phyloP scores from a whole-genome alignment of 1,284 basidiomycete genomes.

The Irpex sp. region DNA sequence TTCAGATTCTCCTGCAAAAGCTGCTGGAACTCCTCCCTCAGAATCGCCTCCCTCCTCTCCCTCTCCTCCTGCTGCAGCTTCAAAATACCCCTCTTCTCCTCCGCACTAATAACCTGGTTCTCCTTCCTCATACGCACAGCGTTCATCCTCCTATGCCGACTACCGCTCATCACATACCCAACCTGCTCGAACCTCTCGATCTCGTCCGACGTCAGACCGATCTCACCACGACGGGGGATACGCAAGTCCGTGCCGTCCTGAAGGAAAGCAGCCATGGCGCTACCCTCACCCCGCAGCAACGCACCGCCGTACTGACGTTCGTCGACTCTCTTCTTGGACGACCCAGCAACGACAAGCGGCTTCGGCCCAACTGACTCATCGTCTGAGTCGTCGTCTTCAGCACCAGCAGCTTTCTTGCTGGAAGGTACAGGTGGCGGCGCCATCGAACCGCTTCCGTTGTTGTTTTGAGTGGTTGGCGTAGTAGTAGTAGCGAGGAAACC shows the following conservation, averaged over 20 bases:
- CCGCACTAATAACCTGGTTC: slow-evolving; percentile 97
- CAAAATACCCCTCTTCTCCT: slow-evolving; percentile 93
- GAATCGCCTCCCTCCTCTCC: slow-evolving; percentile 80
- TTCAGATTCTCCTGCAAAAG: slow-evolving; percentile 75
- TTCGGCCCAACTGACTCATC: slow-evolving; percentile 56
- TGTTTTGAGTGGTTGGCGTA: slow-evolving; percentile 7
- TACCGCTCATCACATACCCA: slow-evolving; percentile 99
- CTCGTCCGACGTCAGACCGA: slow-evolving; percentile 84
- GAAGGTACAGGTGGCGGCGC: slow-evolving; percentile 26
- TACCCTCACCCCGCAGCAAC: slow-evolving; percentile 91
- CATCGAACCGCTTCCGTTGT: slow-evolving; percentile 17
- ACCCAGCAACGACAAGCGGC: slow-evolving; percentile 40
- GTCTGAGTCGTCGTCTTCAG: slow-evolving; percentile 14
- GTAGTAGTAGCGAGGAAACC: slow-evolving; percentile 24
- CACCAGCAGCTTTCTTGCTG: slow-evolving; percentile 2
- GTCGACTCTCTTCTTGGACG: slow-evolving; percentile 50
- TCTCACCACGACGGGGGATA: slow-evolving; percentile 98
- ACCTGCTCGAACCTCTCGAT: slow-evolving; percentile 86
- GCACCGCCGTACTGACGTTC: slow-evolving; percentile 83
- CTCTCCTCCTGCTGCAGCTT: slow-evolving; percentile 93
- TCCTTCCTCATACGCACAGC: slow-evolving; percentile 98
- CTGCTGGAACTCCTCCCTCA: slow-evolving; percentile 76
- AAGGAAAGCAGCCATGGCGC: slow-evolving; percentile 95
- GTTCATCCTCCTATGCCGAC: slow-evolving; percentile 91
- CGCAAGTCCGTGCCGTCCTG: slow-evolving; percentile 84